Conservation (phyloP, 169 alveolate genomes). For the Babesia bigemina region DNA sequence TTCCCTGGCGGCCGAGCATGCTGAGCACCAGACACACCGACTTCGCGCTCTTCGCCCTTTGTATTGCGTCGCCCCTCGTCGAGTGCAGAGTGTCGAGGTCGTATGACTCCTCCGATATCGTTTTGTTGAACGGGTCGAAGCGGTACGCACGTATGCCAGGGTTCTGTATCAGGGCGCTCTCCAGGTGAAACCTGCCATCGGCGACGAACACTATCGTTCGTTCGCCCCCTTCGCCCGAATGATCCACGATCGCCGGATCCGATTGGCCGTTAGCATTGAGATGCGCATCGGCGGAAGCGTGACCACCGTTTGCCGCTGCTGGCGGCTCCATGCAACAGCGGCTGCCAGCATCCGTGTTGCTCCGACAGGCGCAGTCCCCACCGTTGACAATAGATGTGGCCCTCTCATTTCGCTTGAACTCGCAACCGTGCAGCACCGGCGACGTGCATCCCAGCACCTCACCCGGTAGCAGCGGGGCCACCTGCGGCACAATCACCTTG, state of each 20-base stretch:
- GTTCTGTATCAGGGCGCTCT: slow-evolving; percentile 97
- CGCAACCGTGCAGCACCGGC: slow-evolving; percentile 74
- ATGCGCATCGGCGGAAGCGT: neutral
- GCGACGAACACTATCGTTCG: slow-evolving; percentile 88
- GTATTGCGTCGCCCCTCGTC: slow-evolving; percentile 84
- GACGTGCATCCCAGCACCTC: slow-evolving; percentile 96
- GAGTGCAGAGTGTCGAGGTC: slow-evolving; percentile 85
- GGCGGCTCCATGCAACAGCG: neutral
- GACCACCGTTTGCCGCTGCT: neutral
- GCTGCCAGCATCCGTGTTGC: neutral
- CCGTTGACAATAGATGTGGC: slow-evolving; percentile 1
- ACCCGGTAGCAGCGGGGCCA: slow-evolving; percentile 96
- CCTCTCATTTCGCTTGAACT: slow-evolving; percentile 35
- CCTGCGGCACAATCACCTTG: slow-evolving; percentile 88
- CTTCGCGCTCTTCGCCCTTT: slow-evolving; percentile 60
- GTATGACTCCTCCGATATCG: slow-evolving; percentile 87
- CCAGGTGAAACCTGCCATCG: slow-evolving; percentile 99
- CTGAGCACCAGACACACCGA: slow-evolving; percentile 78
- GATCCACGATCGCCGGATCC: neutral
- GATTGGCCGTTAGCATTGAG: neutral
- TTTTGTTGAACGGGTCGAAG: slow-evolving; percentile 93
- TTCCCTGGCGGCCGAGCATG: slow-evolving; percentile 86
- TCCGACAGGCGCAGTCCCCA: neutral
- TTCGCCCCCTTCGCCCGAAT: slow-evolving; percentile 14
- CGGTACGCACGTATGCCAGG: slow-evolving; percentile 89